A percentile compares a stretch with the other conserved stretches of the same genome.
phyloP scores from a whole-genome alignment of 2,329 filamentous ascomycete genomes.

The Aspergillus ruber region DNA sequence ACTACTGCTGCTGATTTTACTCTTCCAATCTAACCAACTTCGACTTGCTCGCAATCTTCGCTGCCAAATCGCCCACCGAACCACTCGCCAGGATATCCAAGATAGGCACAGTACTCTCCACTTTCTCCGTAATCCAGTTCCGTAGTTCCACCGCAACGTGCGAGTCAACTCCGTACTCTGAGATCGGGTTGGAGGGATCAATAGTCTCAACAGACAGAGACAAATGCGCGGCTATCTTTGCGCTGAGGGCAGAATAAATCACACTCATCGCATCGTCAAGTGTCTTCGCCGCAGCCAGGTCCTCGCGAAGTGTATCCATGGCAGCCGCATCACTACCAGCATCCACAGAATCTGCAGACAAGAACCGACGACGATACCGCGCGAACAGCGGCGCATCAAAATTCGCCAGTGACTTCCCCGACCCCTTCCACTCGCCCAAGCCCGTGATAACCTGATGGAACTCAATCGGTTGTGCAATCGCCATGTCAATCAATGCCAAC shows the following conservation, averaged over 20 bases:
- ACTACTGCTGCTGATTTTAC: background rate
- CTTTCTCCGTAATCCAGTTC: slow-evolving; percentile 35
- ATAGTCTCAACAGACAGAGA: slow-evolving; percentile 16
- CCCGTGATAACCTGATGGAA: slow-evolving; percentile 18
- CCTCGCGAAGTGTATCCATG: slow-evolving; percentile 7
- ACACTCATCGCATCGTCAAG: slow-evolving; percentile 13
- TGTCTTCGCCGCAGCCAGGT: slow-evolving; percentile 5
- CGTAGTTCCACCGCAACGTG: slow-evolving; percentile 42
- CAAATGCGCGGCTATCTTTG: slow-evolving; percentile 15
- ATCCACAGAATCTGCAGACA: background rate
- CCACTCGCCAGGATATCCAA: slow-evolving; percentile 22
- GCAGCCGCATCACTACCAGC: background rate
- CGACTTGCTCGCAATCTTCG: slow-evolving; percentile 13
- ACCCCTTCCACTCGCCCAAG: slow-evolving; percentile 15
- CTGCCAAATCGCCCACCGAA: slow-evolving; percentile 17
- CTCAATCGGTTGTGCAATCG: slow-evolving; percentile 6
- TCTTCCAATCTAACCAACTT: slow-evolving; percentile 1
- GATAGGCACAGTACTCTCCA: slow-evolving; percentile 22
- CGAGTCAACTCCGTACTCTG: slow-evolving; percentile 37
- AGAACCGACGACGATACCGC: slow-evolving; percentile 13
- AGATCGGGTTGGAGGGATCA: slow-evolving; percentile 18
- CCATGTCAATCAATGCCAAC: slow-evolving; percentile 13
- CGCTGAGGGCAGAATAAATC: slow-evolving; percentile 10
- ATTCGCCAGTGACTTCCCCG: slow-evolving; percentile 12
- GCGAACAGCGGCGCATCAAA: slow-evolving; percentile 20